Evolutionary conservation across 2,329 filamentous ascomycete species (phyloP).

Genomic region (Pseudocercospora vitis): DNA sequence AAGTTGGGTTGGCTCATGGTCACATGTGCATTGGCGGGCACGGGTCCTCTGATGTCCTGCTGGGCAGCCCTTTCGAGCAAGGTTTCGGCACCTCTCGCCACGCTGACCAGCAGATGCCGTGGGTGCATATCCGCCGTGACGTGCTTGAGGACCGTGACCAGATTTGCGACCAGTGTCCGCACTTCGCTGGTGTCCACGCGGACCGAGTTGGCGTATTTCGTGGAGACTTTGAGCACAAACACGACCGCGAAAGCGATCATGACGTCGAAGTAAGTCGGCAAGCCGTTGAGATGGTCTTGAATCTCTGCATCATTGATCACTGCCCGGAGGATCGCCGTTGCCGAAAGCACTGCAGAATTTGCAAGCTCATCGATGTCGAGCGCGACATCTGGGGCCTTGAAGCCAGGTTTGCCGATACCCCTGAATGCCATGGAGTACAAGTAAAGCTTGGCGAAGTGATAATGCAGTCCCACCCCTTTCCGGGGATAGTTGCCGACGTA

Average conservation of each 20-base stretch:
- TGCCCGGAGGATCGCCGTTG: slow-evolving; percentile 30
- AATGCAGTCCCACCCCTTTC: slow-evolving; percentile 33
- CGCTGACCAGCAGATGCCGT: slow-evolving; percentile 33
- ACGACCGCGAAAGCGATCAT: slow-evolving; percentile 38
- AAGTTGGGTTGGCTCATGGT: slow-evolving; percentile 34
- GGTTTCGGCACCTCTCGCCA: slow-evolving; percentile 31
- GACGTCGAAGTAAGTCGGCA: slow-evolving; percentile 37
- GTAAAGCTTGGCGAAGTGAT: slow-evolving; percentile 34
- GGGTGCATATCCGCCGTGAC: slow-evolving; percentile 36
- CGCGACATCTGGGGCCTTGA: slow-evolving; percentile 29
- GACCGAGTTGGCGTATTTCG: slow-evolving; percentile 32
- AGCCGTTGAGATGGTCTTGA: slow-evolving; percentile 32
- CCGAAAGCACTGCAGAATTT: slow-evolving; percentile 30
- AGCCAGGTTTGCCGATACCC: slow-evolving; percentile 28
- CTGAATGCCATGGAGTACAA: slow-evolving; percentile 34
- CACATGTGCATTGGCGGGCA: slow-evolving; percentile 33
- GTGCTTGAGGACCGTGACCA: slow-evolving; percentile 31
- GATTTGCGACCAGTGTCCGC: slow-evolving; percentile 26
- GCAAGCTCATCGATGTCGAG: slow-evolving; percentile 35
- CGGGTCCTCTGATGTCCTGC: slow-evolving; percentile 21
- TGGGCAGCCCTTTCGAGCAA: slow-evolving; percentile 29
- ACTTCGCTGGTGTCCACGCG: slow-evolving; percentile 33
- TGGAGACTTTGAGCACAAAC: slow-evolving; percentile 35
- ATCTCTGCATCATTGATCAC: slow-evolving; percentile 32
- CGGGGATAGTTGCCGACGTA: slow-evolving; percentile 34